phyloP scores from a whole-genome alignment of 495 filamentous ascomycete genomes.

The Penicillium salamii region DNA sequence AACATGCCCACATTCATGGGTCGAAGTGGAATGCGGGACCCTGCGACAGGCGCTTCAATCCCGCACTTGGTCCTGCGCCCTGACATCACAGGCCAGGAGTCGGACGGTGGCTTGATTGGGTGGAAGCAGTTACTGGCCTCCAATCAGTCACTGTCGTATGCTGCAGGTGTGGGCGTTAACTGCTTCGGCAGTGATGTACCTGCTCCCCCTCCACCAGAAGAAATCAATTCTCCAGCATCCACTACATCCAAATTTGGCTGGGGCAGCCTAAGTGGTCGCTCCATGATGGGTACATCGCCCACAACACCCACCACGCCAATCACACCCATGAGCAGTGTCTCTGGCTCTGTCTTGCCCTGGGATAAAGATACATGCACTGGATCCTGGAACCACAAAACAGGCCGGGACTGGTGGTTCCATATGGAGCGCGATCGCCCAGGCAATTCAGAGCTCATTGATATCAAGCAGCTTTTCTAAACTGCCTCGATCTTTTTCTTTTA shows the following conservation, averaged over 20 bases:
- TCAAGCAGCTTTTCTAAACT: conserved; percentile 39
- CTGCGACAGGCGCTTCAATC: conserved; percentile 31
- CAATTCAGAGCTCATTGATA: conserved; percentile 36
- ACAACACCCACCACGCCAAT: conserved; percentile 36
- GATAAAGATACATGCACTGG: conserved; percentile 47
- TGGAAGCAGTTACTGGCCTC: conserved; percentile 47
- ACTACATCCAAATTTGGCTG: conserved; percentile 38
- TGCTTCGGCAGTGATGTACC: conserved; percentile 35
- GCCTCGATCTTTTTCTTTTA: conserved; percentile 3
- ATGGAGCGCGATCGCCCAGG: conserved; percentile 47
- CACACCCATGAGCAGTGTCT: conserved; percentile 31
- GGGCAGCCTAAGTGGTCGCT: conserved; percentile 38
- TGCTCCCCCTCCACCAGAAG: conserved; percentile 25
- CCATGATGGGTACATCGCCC: conserved; percentile 28
- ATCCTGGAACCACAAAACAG: conserved; percentile 46
- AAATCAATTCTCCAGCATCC: conserved; percentile 35
- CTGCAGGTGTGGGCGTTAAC: conserved; percentile 38
- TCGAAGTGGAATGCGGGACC: conserved; percentile 30
- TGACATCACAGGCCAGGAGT: conserved; percentile 42
- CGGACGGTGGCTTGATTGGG: conserved; percentile 43
- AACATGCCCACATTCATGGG: conserved; percentile 48
- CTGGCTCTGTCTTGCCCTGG: conserved; percentile 36
- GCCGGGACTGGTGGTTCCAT: conserved; percentile 51
- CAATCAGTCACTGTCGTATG: conserved; percentile 40
- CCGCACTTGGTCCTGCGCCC: conserved; percentile 45